Evolutionary conservation across 2,329 filamentous ascomycete genomes (phyloP), one percentile per base, ranked within the genome.

Genomic region (Dothideomycetidae sp.): DNA sequence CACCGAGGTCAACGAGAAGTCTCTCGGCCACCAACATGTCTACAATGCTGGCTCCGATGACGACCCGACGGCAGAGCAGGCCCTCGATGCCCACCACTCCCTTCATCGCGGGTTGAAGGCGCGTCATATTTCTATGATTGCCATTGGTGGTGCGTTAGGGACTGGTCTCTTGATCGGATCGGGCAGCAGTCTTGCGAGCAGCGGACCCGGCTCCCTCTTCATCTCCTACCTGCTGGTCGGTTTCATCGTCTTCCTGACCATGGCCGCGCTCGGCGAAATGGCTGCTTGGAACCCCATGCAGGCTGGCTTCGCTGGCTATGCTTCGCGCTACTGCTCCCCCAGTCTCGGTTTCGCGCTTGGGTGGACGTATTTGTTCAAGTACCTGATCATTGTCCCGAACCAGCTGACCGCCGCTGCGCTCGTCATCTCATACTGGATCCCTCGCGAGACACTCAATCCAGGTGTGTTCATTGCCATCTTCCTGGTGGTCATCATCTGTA

Each of bases 361-460:
- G 23, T 86, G 75, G 42, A 48, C 47, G 18, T 64, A 63, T 47
- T 81, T 73, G 70, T 70, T 76, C 60, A 86, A 73, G 54, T 90
- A 90, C 56, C 81, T 90, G 54, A 86, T 92, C 50, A 71, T 81
- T 34, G 85, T 81, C 1, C 82, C 84, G 1, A 90, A 90, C 52
- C 82, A 92, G 54, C 63, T 92, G 28, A 90, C 82, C 1, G 83
- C 83, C 17, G 73, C 71, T n/a, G 73, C 81, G 4, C 59, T 92
- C 26, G 79, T 88, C 40, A 79, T 92, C 41, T 73, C 79, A 47
- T 85, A 75, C 50, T 92, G 84, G 83, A 61, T 82, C 9, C 55
- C 65, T 1, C 60, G 71, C 17, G 69, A 79, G 0, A 63, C 59
- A 31, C 66, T 88, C 39, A 86, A 88, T 50, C 76, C 81, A 0